These are phyloP conservation scores for Penicillium sp. DNA, from an alignment of 2,329 filamentous ascomycete species.

Conservation along the genomic window DNA sequence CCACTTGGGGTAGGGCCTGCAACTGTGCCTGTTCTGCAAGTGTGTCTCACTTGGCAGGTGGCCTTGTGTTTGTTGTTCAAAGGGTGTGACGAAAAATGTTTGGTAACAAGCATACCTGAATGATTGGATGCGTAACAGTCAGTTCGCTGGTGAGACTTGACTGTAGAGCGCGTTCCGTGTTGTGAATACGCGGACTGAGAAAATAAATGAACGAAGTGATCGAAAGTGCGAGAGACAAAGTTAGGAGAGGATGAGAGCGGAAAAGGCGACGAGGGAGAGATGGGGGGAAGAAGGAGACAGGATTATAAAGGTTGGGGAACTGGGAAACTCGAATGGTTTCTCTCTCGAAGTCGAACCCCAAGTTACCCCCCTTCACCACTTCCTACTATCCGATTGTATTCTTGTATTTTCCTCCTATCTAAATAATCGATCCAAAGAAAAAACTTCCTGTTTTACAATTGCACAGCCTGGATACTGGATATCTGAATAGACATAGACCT, in stretches of 20 bases:
- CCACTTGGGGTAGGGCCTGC: background rate
- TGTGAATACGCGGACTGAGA: background rate
- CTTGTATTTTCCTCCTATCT: background rate
- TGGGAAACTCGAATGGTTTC: background rate
- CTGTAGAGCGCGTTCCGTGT: background rate
- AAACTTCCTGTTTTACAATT: background rate
- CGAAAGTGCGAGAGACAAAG: background rate
- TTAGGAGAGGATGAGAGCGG: background rate
- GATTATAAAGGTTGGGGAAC: background rate
- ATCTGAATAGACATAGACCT: background rate
- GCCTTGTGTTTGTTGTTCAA: background rate
- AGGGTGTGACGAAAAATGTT: background rate
- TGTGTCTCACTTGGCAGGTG: background rate
- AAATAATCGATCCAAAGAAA: too few species aligned
- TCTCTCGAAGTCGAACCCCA: background rate
- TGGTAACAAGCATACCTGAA: background rate
- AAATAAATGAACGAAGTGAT: background rate
- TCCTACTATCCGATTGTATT: background rate
- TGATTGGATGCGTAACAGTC: background rate
- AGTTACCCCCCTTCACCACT: background rate
- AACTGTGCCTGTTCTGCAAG: background rate
- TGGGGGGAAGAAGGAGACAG: background rate
- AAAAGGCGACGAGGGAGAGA: background rate
- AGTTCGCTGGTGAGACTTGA: background rate
- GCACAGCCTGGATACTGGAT: background rate